These are phyloP conservation scores for Bolboschoenus planiculmis DNA, from an alignment of 176 grass and related monocot genomes.

Conservation along the genomic window DNA sequence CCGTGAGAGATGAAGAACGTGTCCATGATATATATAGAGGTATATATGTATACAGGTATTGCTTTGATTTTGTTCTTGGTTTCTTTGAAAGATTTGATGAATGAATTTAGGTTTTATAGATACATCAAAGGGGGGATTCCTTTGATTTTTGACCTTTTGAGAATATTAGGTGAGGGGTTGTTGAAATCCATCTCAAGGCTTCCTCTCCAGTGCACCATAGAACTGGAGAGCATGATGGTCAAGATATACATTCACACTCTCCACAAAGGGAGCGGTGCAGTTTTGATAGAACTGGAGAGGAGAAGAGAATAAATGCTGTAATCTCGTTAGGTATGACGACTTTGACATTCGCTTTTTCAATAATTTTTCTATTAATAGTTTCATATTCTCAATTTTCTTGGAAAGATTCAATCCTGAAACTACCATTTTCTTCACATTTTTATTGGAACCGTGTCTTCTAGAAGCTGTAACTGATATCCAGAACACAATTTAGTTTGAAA, in stretches of 20 bases:
- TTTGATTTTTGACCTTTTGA: not conserved
- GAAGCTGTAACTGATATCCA: too few relatives aligned
- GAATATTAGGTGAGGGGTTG: not conserved
- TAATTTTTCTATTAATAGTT: too few relatives aligned
- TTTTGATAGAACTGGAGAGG: too few relatives aligned
- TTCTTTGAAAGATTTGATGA: not conserved
- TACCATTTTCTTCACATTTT: too few relatives aligned
- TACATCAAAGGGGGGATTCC: not conserved
- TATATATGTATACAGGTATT: not conserved
- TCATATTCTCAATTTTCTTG: too few relatives aligned
- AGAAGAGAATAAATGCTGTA: too few relatives aligned
- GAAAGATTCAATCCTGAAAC: too few relatives aligned
- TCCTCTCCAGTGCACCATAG: not conserved
- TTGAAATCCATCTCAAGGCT: not conserved
- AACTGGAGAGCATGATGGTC: not conserved
- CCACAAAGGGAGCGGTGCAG: too few relatives aligned
- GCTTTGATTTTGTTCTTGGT: not conserved
- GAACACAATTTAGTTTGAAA: too few relatives aligned
- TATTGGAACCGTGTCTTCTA: too few relatives aligned
- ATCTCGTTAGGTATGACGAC: too few relatives aligned
- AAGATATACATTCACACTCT: slow-evolving; percentile 19
- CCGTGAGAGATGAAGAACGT: slow-evolving; percentile 44
- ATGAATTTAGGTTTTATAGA: not conserved
- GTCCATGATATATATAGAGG: slow-evolving; percentile 16
- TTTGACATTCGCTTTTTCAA: too few relatives aligned